These are phyloP conservation scores for Collybia sp. DNA, from an alignment of 768 basidiomycete species.

Conservation along the genomic window DNA sequence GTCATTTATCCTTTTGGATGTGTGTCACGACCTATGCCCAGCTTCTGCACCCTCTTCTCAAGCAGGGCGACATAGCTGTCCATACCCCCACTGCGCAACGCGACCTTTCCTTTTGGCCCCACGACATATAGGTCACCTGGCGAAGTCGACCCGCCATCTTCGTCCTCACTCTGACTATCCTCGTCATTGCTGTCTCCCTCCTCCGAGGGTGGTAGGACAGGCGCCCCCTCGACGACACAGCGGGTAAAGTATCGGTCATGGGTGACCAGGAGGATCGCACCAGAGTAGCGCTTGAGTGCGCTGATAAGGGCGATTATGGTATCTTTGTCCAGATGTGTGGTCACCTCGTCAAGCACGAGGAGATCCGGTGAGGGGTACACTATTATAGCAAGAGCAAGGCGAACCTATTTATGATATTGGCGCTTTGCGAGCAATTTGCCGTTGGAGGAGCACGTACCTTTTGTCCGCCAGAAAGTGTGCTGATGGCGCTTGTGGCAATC, in stretches of 20 bases:
- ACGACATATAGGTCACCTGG: too few species aligned
- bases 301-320: conserved; percentile 53
- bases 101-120: too few species aligned
- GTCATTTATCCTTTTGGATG: too few species aligned
- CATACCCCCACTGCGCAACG: too few species aligned
- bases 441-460: conserved; percentile 23
- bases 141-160: conserved; percentile 9
- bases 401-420: conserved; percentile 23
- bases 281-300: conserved; percentile 45
- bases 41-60: too few species aligned
- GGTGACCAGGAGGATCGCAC: conserved; percentile 59
- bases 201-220: conserved; percentile 4
- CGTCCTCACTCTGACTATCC: conserved; percentile 11
- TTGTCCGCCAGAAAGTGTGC: conserved; percentile 51
- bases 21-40: too few species aligned
- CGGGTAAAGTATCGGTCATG: conserved; percentile 43
- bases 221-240: conserved; percentile 21
- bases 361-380: conserved; percentile 51
- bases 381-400: conserved; percentile 53
- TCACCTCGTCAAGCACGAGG: conserved; percentile 55
- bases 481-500: conserved; percentile 34
- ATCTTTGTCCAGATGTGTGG: conserved; percentile 63
- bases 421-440: not conserved
- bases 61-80: too few species aligned
- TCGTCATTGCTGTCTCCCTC: conserved; percentile 12